Evolutionary conservation across 2,329 filamentous ascomycete species (phyloP), one percentile per base, ranked within the genome.

Genomic region (Aspergillus bombycis): DNA sequence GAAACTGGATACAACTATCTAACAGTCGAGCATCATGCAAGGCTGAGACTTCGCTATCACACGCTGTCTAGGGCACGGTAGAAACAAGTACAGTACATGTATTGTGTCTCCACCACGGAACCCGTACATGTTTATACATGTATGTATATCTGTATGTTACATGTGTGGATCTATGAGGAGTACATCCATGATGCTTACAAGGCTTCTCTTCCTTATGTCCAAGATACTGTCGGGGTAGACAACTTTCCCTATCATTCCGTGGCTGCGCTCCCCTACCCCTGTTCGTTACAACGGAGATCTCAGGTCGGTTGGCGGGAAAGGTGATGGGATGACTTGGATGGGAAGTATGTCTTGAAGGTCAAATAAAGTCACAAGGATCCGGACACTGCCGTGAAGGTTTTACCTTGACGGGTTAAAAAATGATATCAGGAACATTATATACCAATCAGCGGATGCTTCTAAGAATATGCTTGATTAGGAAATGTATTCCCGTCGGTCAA

Each of bases 401-500:
- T 58, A 58, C 57, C 57, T 2, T 26, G 21, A 36, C 30, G 19
- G 36, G 57, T 58, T 36, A 58, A 50, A 50, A 58, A 28, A 34
- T 58, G 30, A 50, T 50, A 28, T 52, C 57, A 41, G 45, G 32
- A 14, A 19, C 34, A 26, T 4, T 3, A 2, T 30, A 55, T 41
- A 11, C 52, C 32, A 55, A 38, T 55, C 12, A 38, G 32, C 10
- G n/a, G 11, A 38, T 41, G 38, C 38, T 26, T 38, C 30, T 38
- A 38, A 19, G 6, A 38, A 38, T 38, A 38, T 55, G 52, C 52
- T 55, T 4, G n/a, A 55, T 55, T 55, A 38, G 52, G 52, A 38
- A 50, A 52, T 52, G 30, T 26, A 52, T 59, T 59, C 57, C 57
- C 34, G 45, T 52, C 30, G 45, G 52, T 26, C 52, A 41, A 55